A percentile compares a stretch with the other conserved stretches of the same genome.
phyloP scores from a whole-genome alignment of 2,329 filamentous ascomycete species.

The Colletotrichum karsti region DNA sequence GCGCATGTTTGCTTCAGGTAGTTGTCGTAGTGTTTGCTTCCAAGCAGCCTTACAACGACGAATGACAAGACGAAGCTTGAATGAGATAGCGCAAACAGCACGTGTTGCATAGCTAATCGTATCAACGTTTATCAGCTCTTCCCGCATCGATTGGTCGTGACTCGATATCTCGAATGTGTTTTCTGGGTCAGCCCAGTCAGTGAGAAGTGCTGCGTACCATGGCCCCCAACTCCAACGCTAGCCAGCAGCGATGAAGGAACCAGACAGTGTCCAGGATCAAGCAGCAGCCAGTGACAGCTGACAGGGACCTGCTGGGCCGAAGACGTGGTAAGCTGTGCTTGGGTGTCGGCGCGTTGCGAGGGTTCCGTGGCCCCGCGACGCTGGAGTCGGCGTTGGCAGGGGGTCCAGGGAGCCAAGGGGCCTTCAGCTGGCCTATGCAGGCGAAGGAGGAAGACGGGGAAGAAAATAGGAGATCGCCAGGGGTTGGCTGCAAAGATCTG shows the following conservation, averaged over 20 bases:
- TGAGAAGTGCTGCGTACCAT: too few relatives aligned
- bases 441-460: slow-evolving; percentile 1
- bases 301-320: not conserved
- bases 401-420: not conserved
- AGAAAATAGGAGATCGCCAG: slow-evolving; percentile 6
- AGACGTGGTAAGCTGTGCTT: slow-evolving; percentile 17
- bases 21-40: not conserved
- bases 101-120: not conserved
- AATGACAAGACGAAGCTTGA: not conserved
- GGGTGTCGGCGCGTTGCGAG: not conserved
- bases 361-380: slow-evolving; percentile 5
- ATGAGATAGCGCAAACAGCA: not conserved
- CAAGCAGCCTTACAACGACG: not conserved
- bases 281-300: not conserved
- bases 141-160: not conserved
- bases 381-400: not conserved
- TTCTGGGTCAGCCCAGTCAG: not conserved
- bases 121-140: not conserved
- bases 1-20: not conserved
- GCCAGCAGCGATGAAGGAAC: not conserved
- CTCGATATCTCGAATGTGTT: not conserved
- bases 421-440: slow-evolving; percentile 20
- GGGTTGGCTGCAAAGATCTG: slow-evolving; percentile 21
- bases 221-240: not conserved
- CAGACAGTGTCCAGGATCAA: not conserved